phyloP scores from a whole-genome alignment of 352 stramenopile genomes.

The Phytopythium boreale region DNA sequence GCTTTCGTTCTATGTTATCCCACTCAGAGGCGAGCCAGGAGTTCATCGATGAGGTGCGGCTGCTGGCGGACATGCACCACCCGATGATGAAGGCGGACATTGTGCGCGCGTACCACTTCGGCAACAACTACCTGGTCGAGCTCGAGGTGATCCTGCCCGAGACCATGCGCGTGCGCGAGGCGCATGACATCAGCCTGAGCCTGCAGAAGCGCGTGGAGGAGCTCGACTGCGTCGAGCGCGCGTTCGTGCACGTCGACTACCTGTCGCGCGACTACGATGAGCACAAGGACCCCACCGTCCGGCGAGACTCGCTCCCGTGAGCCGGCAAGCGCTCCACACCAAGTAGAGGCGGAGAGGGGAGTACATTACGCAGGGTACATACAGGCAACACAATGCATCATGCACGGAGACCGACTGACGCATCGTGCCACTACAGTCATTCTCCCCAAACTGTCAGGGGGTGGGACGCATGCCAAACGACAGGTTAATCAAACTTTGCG shows the following conservation, averaged over 20 bases:
- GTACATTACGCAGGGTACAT: background rate
- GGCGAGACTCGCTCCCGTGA: conserved; percentile 33
- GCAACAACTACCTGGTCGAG: conserved; percentile 94
- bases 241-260: conserved; percentile 98
- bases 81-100: conserved; percentile 92
- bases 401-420: background rate
- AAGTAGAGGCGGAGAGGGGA: background rate
- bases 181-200: conserved; percentile 96
- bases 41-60: conserved; percentile 92
- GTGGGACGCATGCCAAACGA: no score
- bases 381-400: background rate
- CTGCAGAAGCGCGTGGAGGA: conserved; percentile 96
- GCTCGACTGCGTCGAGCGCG: conserved; percentile 94
- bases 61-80: conserved; percentile 87
- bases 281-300: conserved; percentile 84
- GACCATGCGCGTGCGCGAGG: conserved; percentile 90
- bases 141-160: conserved; percentile 84
- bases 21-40: conserved; percentile 81
- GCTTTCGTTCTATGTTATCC: background rate
- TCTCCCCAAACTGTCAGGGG: no score
- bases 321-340: background rate
- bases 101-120: conserved; percentile 95
- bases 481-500: no score
- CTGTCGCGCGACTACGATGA: conserved; percentile 86
- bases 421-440: background rate